These are phyloP conservation scores for Massarina eburnea DNA, from an alignment of 2,329 filamentous ascomycete species.

Conservation along the genomic window DNA sequence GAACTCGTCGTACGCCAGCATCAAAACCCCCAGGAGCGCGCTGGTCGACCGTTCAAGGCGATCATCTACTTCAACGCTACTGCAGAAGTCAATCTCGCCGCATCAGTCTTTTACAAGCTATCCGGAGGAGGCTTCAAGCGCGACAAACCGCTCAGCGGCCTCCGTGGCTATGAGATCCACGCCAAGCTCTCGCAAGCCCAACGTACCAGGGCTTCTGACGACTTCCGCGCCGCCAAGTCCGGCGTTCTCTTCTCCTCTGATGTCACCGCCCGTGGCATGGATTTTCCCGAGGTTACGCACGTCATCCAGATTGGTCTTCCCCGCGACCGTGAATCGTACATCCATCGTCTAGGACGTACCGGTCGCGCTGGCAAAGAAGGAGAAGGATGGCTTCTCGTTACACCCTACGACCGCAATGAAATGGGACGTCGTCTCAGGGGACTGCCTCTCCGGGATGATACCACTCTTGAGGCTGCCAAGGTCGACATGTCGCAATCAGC, in stretches of 20 bases:
- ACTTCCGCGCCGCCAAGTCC: conserved; percentile 65
- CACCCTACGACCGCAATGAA: conserved; percentile 54
- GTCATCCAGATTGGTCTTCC: conserved; percentile 55
- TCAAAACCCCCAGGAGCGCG: conserved; percentile 46
- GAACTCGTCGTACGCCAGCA: conserved; percentile 70
- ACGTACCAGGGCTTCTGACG: conserved; percentile 70
- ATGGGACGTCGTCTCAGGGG: conserved; percentile 57
- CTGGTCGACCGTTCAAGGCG: conserved; percentile 78
- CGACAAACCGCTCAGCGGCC: conserved; percentile 27
- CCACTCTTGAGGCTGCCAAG: conserved; percentile 53
- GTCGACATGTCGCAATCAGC: conserved; percentile 48
- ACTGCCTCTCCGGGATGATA: conserved; percentile 62
- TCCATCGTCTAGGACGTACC: conserved; percentile 56
- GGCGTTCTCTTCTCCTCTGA: conserved; percentile 57
- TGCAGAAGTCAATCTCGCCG: conserved; percentile 67
- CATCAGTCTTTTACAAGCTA: conserved; percentile 59
- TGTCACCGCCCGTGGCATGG: conserved; percentile 56
- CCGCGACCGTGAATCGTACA: conserved; percentile 50
- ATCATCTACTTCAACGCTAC: conserved; percentile 90
- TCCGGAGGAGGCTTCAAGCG: conserved; percentile 39
- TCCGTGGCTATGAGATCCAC: conserved; percentile 68
- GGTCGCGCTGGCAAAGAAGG: conserved; percentile 71
- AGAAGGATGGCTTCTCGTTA: conserved; percentile 68
- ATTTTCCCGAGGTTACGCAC: conserved; percentile 56
- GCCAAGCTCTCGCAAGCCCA: conserved; percentile 70